phyloP scores from a whole-genome alignment of 2,329 filamentous ascomycete genomes.

The Neurospora sp. region DNA sequence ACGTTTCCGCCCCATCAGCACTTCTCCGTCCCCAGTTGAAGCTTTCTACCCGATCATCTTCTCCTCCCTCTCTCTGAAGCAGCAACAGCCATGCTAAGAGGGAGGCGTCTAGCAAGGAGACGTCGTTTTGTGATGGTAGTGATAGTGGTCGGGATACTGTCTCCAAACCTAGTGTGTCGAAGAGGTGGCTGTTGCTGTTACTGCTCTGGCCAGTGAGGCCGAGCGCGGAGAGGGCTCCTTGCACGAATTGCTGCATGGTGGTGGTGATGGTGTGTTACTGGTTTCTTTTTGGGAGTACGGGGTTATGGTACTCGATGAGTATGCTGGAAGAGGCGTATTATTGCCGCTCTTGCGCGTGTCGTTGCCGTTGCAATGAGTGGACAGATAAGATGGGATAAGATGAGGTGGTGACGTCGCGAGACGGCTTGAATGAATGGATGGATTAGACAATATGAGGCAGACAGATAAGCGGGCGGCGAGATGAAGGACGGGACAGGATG shows the following conservation, averaged over 20 bases:
- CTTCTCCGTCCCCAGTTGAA: constrained; percentile 4
- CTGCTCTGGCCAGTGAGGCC: constrained; percentile 1
- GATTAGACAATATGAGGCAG: neutral
- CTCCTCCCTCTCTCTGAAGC: constrained; percentile 4
- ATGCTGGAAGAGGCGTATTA: neutral
- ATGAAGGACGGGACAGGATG: neutral
- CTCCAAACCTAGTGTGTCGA: neutral
- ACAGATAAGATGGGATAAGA: neutral
- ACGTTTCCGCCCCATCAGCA: neutral
- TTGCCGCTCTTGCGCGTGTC: neutral
- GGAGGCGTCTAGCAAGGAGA: neutral
- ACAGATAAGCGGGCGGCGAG: neutral
- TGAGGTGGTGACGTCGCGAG: neutral
- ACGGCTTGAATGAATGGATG: neutral
- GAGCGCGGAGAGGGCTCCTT: constrained; percentile 4
- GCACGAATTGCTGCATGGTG: constrained; percentile 1
- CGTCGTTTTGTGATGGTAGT: neutral
- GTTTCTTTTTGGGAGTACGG: neutral
- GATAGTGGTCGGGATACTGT: constrained; percentile 2
- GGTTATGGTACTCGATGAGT: neutral
- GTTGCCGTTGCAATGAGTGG: neutral
- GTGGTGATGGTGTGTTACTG: neutral
- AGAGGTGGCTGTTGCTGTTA: neutral
- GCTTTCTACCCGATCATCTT: constrained; percentile 3
- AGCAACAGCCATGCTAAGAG: constrained; percentile 5